A percentile compares a stretch with the other conserved stretches of the same genome.
Evolutionary conservation across 306 rosid genomes (phyloP).

Genomic region (Fragaria nilgerrensis): DNA sequence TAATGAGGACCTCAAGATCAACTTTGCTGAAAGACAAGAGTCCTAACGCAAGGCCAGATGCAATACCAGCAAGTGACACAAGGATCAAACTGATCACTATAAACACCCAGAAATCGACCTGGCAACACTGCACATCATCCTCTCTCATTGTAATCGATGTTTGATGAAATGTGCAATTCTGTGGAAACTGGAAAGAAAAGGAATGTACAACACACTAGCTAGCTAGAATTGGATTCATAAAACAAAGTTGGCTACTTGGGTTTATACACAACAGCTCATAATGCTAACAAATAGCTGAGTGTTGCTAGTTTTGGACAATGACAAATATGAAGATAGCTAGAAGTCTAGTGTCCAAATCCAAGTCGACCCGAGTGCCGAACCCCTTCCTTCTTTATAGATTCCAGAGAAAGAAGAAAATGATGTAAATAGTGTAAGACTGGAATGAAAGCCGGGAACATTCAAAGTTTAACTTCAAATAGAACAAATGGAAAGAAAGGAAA

Average conservation of each 20-base stretch:
- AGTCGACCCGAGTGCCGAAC: conserved; percentile 10
- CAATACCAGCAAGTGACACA: conserved; percentile 55
- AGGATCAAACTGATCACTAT: conserved; percentile 35
- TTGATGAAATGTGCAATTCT: neutral
- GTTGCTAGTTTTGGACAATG: neutral
- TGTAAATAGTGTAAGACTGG: neutral
- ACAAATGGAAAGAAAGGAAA: neutral
- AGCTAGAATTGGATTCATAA: neutral
- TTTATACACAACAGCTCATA: neutral
- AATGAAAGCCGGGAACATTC: neutral
- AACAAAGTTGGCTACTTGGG: neutral
- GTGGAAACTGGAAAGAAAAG: neutral
- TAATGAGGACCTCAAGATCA: conserved; percentile 76
- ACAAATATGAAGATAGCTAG: conserved; percentile 5
- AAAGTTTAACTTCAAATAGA: neutral
- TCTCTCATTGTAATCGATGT: neutral
- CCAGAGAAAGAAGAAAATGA: neutral
- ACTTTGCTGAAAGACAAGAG: conserved; percentile 60
- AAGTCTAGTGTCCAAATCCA: conserved; percentile 16
- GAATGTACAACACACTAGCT: neutral
- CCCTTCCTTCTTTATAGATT: neutral
- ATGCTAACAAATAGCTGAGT: neutral
- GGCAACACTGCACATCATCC: conserved; percentile 46
- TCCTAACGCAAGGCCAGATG: conserved; percentile 77
- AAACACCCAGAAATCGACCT: conserved; percentile 49